Percentiles rank a stretch among this genome's conserved stretches.
These are phyloP conservation scores for Pseudoscleropodium purum DNA, from an alignment of 225 moss, liverwort and hornwort species.

Conservation along the genomic window DNA sequence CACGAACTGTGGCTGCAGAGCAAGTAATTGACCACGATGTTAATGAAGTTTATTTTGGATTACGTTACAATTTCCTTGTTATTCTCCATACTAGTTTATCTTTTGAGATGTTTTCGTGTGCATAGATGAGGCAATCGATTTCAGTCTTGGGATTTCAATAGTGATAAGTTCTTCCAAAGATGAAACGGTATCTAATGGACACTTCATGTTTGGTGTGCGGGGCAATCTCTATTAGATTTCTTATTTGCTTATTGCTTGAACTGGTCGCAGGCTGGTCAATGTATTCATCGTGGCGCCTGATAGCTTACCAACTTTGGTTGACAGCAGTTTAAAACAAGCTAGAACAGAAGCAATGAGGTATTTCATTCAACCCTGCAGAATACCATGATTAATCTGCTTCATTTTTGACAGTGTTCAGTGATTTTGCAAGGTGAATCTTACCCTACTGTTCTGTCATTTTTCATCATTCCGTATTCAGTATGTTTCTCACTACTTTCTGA, in stretches of 20 bases:
- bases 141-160: background rate
- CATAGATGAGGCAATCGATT: background rate
- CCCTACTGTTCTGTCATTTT: background rate
- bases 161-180: background rate
- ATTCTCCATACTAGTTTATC: background rate
- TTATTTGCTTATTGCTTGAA: background rate
- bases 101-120: background rate
- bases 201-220: background rate
- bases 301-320: slow-evolving; percentile 93
- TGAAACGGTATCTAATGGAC: background rate
- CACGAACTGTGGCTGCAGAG: background rate
- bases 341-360: slow-evolving; percentile 92
- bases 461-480: background rate
- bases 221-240: background rate
- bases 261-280: slow-evolving; percentile 81
- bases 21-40: background rate
- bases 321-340: slow-evolving; percentile 96
- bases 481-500: background rate
- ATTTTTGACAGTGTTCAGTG: background rate
- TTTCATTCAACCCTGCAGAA: background rate
- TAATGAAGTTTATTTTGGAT: background rate
- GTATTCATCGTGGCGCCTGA: slow-evolving; percentile 99
- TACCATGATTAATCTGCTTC: background rate
- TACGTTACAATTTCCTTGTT: background rate
- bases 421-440: background rate